Base-by-base conservation (phyloP, 345 rosid species). In the Camelina laxa region DNA sequence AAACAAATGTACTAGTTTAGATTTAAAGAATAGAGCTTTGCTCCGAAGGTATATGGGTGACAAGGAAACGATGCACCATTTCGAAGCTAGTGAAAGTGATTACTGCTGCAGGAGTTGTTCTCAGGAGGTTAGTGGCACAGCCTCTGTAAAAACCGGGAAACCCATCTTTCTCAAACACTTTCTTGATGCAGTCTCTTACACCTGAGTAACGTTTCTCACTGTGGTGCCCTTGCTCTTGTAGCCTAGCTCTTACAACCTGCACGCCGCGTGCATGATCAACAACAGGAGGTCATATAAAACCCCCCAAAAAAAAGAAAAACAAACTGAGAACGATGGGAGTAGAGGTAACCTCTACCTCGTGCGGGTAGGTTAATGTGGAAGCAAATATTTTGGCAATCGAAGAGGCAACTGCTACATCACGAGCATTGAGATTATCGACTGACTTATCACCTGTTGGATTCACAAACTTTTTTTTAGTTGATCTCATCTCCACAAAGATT, bases 81-180 rank as follows among this genome's bases (percentile, higher is more conserved):
- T 93, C 98, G 69, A 89, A 93, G 84, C 97, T 93, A 57, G 96
- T 93, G 85, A 93, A 93, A 1, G 98, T 93, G 69, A 93, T 89
- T n/a, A 80, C 96, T 27, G 98, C 94, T 35, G 97, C 92, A 6
- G 98, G 97, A 6, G 96, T 91, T 35, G 97, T 93, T 82, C 96
- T 84, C 12, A 93, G 14, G 41, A 93, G 91, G 71, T 93, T 93
- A 6, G 91, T 93, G 7, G 92, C 98, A 79, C 97, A 89, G 9
- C 98, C 98, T 35, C 97, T 89, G 82, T 93, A 91, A 75, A 93
- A 93, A 31, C 98, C 97, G 0, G 81, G 54, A 4, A 91, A 11
- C 1, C 97, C 98, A 38, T 91, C 93, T 77, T 82, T 86, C 70
- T 73, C 85, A 65, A 81, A 80, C 65, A 93, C 93, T 80, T 85